Percentiles rank a stretch among this genome's conserved stretches.
Evolutionary conservation across 2,329 filamentous ascomycete genomes (phyloP).

Genomic region (Alternaria panax): DNA sequence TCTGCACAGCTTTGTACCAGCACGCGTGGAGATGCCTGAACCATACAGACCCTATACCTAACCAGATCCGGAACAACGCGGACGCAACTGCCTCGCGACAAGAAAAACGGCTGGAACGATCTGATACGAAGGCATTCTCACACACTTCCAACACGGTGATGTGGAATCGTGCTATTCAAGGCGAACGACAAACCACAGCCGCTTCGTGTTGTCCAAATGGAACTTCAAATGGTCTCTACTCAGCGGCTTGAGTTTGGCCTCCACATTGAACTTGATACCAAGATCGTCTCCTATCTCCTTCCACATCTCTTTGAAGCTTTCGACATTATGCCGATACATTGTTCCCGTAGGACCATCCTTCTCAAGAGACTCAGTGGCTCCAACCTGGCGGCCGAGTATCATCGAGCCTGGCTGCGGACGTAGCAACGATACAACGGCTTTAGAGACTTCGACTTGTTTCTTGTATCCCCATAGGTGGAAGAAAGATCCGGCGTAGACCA

Average conservation of each 20-base stretch:
- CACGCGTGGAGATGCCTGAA: not conserved
- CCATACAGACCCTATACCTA: not conserved
- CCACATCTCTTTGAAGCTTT: conserved; percentile 50
- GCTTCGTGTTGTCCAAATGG: conserved; percentile 22
- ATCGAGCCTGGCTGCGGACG: conserved; percentile 53
- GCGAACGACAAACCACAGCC: conserved; percentile 33
- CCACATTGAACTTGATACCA: conserved; percentile 33
- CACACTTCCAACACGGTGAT: not conserved
- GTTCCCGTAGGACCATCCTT: conserved; percentile 21
- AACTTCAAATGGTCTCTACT: conserved; percentile 15
- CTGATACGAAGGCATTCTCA: not conserved
- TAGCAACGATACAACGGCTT: conserved; percentile 44
- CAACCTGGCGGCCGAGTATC: conserved; percentile 63
- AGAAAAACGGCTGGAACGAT: not conserved
- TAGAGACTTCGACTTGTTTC: conserved; percentile 42
- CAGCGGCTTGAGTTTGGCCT: conserved; percentile 23
- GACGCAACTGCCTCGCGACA: not conserved
- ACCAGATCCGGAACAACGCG: not conserved
- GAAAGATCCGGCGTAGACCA: conserved; percentile 53
- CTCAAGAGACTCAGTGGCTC: conserved; percentile 37
- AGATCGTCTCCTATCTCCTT: conserved; percentile 46
- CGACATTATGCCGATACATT: conserved; percentile 45
- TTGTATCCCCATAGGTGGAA: conserved; percentile 53
- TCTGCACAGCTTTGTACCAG: not conserved
- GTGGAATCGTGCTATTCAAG: conserved; percentile 20